Evolutionary conservation across 768 basidiomycete genomes (phyloP).

Genomic region (Dentipellis fragilis): DNA sequence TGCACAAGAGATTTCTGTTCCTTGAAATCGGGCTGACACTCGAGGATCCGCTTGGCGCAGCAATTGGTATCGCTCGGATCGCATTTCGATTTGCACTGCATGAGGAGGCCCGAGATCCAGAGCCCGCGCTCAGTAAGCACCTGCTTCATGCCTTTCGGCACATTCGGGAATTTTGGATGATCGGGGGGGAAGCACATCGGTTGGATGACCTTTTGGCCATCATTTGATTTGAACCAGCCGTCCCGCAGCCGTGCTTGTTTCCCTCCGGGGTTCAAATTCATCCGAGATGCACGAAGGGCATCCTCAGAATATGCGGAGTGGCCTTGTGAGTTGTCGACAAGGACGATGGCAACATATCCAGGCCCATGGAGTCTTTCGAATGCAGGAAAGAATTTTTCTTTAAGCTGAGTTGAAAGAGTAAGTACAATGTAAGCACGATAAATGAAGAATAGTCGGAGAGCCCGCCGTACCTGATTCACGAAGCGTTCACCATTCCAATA

Average conservation of each 20-base stretch:
- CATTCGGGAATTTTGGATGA: conserved; percentile 20
- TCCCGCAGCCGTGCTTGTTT: conserved; percentile 25
- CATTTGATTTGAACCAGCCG: conserved; percentile 27
- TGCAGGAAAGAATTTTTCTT: conserved; percentile 14
- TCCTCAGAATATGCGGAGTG: conserved; percentile 28
- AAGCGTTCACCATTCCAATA: conserved; percentile 27
- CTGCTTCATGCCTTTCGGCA: conserved; percentile 24
- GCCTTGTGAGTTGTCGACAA: conserved; percentile 34
- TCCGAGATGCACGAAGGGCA: conserved; percentile 23
- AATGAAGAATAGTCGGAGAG: too few relatives aligned
- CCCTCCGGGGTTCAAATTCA: conserved; percentile 31
- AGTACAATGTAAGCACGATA: background rate
- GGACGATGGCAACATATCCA: conserved; percentile 24
- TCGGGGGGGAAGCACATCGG: conserved; percentile 25
- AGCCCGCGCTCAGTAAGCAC: conserved; percentile 21
- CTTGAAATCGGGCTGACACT: conserved; percentile 18
- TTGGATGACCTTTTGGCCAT: conserved; percentile 20
- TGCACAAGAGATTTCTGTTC: conserved; percentile 18
- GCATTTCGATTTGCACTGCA: conserved; percentile 8
- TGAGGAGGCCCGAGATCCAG: conserved; percentile 9
- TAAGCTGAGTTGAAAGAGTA: conserved; percentile 3
- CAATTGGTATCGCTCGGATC: conserved; percentile 13
- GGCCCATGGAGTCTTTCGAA: conserved; percentile 14
- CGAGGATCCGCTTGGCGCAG: conserved; percentile 21
- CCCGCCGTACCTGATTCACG: conserved; percentile 20